These are phyloP conservation scores for Xylaria sp. DNA, from an alignment of 495 filamentous ascomycete species.

Conservation along the genomic window DNA sequence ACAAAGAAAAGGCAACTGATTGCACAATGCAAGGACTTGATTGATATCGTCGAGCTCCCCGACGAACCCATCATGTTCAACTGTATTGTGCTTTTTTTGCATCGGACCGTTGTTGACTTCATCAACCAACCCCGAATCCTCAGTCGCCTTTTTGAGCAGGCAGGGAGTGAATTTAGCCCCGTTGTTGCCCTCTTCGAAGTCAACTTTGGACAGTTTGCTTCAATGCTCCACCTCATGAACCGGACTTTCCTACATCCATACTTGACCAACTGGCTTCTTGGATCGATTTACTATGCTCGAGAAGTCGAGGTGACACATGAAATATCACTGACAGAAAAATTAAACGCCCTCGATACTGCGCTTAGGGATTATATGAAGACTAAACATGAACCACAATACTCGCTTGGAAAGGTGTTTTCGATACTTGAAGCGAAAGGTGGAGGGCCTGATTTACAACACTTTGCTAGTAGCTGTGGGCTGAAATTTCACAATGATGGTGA, in stretches of 20 bases:
- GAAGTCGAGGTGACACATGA: not conserved
- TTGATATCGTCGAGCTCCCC: not conserved
- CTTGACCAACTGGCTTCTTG: conserved; percentile 1
- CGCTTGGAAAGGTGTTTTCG: not conserved
- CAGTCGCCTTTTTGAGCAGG: not conserved
- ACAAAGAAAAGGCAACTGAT: conserved; percentile 11
- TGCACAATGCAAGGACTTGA: conserved; percentile 8
- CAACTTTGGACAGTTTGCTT: not conserved
- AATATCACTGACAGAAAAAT: not conserved
- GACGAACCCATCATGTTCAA: not conserved
- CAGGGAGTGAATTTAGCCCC: not conserved
- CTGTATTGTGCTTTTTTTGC: not conserved
- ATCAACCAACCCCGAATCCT: not conserved
- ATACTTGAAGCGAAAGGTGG: not conserved
- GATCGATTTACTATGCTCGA: not conserved
- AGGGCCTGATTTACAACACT: not conserved
- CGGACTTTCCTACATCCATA: not conserved
- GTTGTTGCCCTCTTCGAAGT: not conserved
- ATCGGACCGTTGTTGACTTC: not conserved
- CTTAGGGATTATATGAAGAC: not conserved
- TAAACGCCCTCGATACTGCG: not conserved
- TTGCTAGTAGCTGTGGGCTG: not conserved
- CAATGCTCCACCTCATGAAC: not conserved
- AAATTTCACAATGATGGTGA: not conserved
- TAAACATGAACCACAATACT: not conserved